Conservation (phyloP, 345 rosid genomes). For the Melaleuca quinquenervia region DNA sequence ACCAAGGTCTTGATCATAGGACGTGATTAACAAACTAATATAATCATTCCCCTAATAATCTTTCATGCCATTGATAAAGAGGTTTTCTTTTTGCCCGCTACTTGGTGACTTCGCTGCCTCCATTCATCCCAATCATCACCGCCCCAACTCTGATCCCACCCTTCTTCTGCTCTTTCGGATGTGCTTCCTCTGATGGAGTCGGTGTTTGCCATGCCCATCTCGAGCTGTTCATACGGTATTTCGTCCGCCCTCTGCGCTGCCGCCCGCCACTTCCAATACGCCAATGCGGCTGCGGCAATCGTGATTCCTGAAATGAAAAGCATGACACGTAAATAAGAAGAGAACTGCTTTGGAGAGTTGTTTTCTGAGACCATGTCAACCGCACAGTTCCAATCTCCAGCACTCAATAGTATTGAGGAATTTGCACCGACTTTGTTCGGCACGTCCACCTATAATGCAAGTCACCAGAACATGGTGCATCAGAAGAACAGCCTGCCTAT, state of each 20-base stretch:
- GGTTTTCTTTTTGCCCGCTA: background rate
- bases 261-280: background rate
- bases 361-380: background rate
- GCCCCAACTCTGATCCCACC: constrained; percentile 12
- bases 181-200: background rate
- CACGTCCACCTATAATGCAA: background rate
- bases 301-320: background rate
- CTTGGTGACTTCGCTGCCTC: constrained; percentile 4
- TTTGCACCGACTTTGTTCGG: background rate
- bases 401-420: background rate
- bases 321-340: background rate
- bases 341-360: background rate
- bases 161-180: constrained; percentile 1
- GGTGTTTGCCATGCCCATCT: background rate
- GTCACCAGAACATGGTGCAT: background rate
- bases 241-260: background rate
- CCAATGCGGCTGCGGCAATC: background rate
- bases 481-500: background rate
- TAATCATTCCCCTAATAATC: background rate
- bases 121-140: constrained; percentile 9
- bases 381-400: background rate
- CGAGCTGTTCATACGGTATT: background rate
- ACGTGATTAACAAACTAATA: background rate
- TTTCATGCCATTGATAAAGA: background rate
- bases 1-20: background rate